A percentile compares a stretch with the other conserved stretches of the same genome.
phyloP scores from a whole-genome alignment of 345 rosid genomes.

The Brassica rapa region DNA sequence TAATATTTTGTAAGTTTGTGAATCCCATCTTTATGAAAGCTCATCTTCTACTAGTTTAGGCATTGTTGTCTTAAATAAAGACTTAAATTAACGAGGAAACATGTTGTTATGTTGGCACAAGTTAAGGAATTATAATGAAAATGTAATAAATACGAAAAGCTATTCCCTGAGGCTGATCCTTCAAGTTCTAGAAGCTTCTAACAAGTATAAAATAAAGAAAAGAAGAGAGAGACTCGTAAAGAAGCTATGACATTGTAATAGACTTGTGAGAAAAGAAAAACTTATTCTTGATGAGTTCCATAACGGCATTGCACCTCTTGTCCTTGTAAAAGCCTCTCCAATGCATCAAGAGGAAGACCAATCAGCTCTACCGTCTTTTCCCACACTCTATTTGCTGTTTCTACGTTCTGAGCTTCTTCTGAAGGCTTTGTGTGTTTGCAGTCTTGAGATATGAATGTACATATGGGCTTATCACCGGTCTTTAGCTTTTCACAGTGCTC shows the following conservation, averaged over 20 bases:
- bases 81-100: neutral
- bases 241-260: neutral
- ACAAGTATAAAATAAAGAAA: conserved; percentile 1
- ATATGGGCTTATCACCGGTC: conserved; percentile 68
- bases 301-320: conserved; percentile 57
- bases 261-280: conserved; percentile 35
- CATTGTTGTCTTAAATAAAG: neutral
- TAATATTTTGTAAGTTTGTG: too few species aligned
- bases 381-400: conserved; percentile 68
- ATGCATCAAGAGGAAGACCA: conserved; percentile 75
- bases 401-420: conserved; percentile 78
- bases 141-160: neutral
- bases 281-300: conserved; percentile 22
- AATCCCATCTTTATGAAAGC: neutral
- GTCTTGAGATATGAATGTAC: conserved; percentile 77
- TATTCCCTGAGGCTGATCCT: conserved; percentile 9
- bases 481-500: conserved; percentile 71
- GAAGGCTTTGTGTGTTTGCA: conserved; percentile 81
- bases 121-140: neutral
- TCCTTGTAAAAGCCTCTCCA: conserved; percentile 68
- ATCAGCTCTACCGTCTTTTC: conserved; percentile 81
- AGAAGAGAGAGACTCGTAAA: neutral
- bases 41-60: neutral
- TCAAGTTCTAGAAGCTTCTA: conserved; percentile 16
- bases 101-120: neutral